Base-by-base conservation (phyloP, 371 early-diverging fungal species). In the Mortierella sp. region DNA sequence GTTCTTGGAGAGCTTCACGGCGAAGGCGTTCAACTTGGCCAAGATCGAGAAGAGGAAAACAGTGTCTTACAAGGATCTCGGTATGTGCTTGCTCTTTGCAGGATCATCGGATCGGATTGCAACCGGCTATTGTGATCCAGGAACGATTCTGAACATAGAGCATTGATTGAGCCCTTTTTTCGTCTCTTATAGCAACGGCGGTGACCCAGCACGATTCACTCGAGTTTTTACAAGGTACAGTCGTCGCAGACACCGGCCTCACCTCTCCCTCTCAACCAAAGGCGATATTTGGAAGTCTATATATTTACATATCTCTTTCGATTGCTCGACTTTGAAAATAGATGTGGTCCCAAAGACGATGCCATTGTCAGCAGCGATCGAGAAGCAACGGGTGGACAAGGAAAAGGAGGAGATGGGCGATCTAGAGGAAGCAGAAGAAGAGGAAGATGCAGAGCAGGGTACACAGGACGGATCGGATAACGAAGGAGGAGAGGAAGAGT, bases 61-160 rank as follows among this genome's bases (percentile, higher is more conserved):
- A 0, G 88, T 96, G 1, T 90, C 82, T 53, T 96, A 95, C 78
- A 90, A 89, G 79, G 96, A 96, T 82, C 87, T 95, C 50, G 94
- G 93, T 89, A 91, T 80, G 86, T 48, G 34, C 16, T 9, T 13
- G 8, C 9, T 26, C 13, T 24, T 37, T 7, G n/a, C 5, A 37
- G 34, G 48, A 64, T 45, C 53, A 44, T 9, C 63, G 39, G 24
- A 69, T 45, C 13, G n/a, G 5, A 48, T 10, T 34, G 14, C 14
- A 34, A 14, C 26, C 24, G 9, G 37, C 22, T 22, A 19, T 64
- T 37, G 11, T 22, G 40, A 58, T 11, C 66, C n/a, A 8, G 26
- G 66, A 19, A 41, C 14, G 4, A 34, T 43, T 22, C 70, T 11
- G 40, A 48, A 43, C 26, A 1, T 40, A 22, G 34, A 61, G 4